Conservation (phyloP, 208 protist species). For the Willaertia magna region DNA sequence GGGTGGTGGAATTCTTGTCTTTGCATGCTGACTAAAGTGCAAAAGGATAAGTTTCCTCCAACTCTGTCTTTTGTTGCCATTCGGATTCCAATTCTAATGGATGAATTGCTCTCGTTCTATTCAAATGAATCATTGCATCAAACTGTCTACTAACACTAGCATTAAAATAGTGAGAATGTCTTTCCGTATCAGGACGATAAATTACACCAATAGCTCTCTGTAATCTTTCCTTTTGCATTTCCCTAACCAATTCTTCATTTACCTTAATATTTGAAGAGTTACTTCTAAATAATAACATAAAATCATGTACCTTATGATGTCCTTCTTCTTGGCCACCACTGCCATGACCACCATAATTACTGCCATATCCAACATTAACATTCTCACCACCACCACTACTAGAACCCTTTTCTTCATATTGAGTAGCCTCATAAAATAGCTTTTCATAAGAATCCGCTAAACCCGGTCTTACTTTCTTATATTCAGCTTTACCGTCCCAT, state of each 20-base stretch:
- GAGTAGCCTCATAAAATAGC: conserved; percentile 1
- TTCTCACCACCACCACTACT: background rate
- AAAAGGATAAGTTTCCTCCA: background rate
- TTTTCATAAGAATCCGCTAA: background rate
- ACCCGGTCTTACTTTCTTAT: background rate
- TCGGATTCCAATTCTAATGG: conserved; percentile 6
- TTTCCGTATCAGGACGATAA: conserved; percentile 17
- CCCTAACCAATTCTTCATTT: background rate
- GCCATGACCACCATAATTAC: background rate
- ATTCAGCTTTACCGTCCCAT: conserved; percentile 10
- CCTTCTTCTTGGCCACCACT: background rate
- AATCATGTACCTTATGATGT: background rate
- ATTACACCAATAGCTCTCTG: conserved; percentile 21
- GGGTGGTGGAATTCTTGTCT: too few relatives aligned
- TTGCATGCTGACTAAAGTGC: too few relatives aligned
- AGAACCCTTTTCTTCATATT: background rate
- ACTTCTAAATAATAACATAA: background rate
- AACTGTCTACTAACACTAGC: conserved; percentile 14
- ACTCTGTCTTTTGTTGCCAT: background rate
- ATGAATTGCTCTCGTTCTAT: conserved; percentile 11
- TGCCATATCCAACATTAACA: background rate
- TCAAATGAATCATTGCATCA: conserved; percentile 23
- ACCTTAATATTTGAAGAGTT: background rate
- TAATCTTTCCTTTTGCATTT: background rate
- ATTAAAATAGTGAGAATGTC: conserved; percentile 17